phyloP scores from a whole-genome alignment of 2,329 filamentous ascomycete genomes.

The Lachnellula subtilissima region DNA sequence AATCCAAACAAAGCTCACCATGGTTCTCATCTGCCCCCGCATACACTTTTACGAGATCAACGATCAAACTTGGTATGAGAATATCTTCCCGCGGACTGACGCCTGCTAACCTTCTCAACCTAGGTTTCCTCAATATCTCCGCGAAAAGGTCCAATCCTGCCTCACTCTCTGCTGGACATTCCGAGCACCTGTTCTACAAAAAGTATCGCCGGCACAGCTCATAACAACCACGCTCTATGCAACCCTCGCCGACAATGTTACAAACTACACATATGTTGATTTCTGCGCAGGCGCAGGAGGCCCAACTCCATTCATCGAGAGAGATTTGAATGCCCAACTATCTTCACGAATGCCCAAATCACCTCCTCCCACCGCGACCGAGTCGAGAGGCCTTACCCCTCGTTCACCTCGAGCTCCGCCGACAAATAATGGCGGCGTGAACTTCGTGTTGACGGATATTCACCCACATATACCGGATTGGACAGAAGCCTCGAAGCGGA shows the following conservation, averaged over 20 bases:
- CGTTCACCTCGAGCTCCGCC: conserved; percentile 20
- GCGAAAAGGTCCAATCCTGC: conserved; percentile 59
- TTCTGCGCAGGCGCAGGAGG: conserved; percentile 73
- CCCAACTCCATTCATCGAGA: conserved; percentile 61
- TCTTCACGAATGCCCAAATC: conserved; percentile 17
- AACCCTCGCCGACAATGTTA: conserved; percentile 43
- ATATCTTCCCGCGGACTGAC: conserved; percentile 8
- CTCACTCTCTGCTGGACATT: conserved; percentile 61
- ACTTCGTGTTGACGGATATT: conserved; percentile 62
- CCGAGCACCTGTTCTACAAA: conserved; percentile 53
- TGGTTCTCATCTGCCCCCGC: conserved; percentile 50
- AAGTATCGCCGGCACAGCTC: conserved; percentile 52
- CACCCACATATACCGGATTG: conserved; percentile 60
- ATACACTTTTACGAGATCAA: conserved; percentile 64
- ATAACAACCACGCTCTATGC: conserved; percentile 53
- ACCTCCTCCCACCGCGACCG: conserved; percentile 19
- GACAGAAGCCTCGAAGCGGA: conserved; percentile 47
- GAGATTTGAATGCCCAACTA: conserved; percentile 48
- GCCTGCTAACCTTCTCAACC: neutral
- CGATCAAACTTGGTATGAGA: conserved; percentile 57
- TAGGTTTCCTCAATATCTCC: conserved; percentile 64
- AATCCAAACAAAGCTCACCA: conserved; percentile 22
- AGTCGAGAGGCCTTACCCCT: conserved; percentile 15
- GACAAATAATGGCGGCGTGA: conserved; percentile 33
- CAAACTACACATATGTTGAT: conserved; percentile 62